Percentiles rank a stretch among this genome's conserved stretches.
Evolutionary conservation across 176 grass and related monocot species (phyloP).

Genomic region (Rhynchospora tenuis): DNA sequence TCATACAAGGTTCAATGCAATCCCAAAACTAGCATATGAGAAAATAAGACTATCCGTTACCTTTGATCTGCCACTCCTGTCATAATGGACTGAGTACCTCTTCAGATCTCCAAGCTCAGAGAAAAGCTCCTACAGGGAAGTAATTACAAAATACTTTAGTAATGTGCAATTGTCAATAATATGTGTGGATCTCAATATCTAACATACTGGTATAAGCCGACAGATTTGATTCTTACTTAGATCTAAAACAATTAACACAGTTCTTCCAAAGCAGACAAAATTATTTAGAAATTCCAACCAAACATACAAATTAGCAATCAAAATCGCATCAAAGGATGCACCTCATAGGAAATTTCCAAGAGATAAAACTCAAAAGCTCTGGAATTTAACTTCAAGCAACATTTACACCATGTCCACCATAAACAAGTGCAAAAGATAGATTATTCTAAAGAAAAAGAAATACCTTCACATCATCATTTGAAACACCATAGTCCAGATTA

Average conservation of each 20-base stretch:
- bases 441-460: neutral
- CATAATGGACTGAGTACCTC: constrained; percentile 60
- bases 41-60: constrained; percentile 28
- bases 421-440: neutral
- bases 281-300: neutral
- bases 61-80: constrained; percentile 94
- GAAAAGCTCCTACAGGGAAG: constrained; percentile 64
- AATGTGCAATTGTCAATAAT: no score
- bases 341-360: neutral
- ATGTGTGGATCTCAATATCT: neutral
- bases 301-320: neutral
- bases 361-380: neutral
- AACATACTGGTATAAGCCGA: neutral
- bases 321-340: neutral
- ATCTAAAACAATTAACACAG: neutral
- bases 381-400: neutral
- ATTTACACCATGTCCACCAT: neutral
- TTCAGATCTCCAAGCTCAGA: constrained; percentile 91
- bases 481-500: constrained; percentile 89
- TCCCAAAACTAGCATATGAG: neutral
- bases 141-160: neutral
- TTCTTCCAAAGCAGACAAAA: neutral
- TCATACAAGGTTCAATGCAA: neutral
- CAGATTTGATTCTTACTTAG: neutral
- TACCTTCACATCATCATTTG: constrained; percentile 97